phyloP scores from a whole-genome alignment of 345 rosid genomes.

The Psidium friedrichsthalianum region DNA sequence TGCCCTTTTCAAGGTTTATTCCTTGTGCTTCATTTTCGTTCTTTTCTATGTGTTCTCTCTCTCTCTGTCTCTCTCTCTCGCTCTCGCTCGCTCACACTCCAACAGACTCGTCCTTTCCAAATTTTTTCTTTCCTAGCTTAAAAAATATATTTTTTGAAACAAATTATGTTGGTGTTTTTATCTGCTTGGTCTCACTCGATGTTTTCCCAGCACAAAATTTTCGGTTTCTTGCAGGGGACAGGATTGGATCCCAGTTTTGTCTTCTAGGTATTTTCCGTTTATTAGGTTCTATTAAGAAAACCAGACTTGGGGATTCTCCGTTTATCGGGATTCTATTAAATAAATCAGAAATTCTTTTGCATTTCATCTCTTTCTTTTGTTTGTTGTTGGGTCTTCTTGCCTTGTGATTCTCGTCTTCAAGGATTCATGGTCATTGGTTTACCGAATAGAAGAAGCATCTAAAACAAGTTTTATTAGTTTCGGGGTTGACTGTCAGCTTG shows the following conservation, averaged over 20 bases:
- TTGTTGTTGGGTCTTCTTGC: background rate
- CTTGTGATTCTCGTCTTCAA: background rate
- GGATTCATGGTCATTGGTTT: slow-evolving; percentile 14
- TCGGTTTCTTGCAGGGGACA: slow-evolving; percentile 35
- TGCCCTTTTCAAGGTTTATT: slow-evolving; percentile 90
- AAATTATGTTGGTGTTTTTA: slow-evolving; percentile 14
- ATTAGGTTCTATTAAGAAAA: background rate
- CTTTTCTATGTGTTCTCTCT: slow-evolving; percentile 23
- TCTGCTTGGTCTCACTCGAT: slow-evolving; percentile 37
- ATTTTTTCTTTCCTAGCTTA: background rate
- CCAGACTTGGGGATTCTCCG: background rate
- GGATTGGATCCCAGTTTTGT: slow-evolving; percentile 38
- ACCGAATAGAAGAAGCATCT: slow-evolving; percentile 16
- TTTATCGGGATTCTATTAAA: background rate
- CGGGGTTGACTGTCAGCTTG: slow-evolving; percentile 17
- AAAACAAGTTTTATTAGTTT: slow-evolving; percentile 2
- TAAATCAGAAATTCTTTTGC: background rate
- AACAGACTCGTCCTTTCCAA: background rate
- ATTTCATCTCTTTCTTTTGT: background rate
- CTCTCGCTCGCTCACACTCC: slow-evolving; percentile 1
- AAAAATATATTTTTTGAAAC: background rate
- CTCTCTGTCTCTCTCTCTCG: slow-evolving; percentile 14
- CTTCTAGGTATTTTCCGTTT: slow-evolving; percentile 37
- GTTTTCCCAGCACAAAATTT: slow-evolving; percentile 8
- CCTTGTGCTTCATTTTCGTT: slow-evolving; percentile 57